phyloP scores from a whole-genome alignment of 352 stramenopile species.

The Phytophthora idaei region DNA sequence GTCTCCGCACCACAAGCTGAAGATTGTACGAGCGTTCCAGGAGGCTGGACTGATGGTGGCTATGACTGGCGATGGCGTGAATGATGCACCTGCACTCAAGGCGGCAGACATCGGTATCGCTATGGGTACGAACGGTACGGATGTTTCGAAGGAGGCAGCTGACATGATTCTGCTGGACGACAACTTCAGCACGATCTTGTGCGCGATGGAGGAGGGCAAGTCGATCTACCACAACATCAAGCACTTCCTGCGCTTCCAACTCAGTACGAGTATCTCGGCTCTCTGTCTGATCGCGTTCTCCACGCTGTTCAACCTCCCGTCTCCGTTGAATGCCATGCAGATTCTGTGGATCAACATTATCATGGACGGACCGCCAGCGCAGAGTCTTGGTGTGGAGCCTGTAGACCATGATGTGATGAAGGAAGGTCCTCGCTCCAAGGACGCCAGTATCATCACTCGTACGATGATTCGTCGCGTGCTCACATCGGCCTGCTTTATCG shows the following conservation, averaged over 20 bases:
- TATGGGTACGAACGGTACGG: constrained; percentile 97
- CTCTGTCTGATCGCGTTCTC: constrained; percentile 91
- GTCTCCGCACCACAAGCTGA: constrained; percentile 95
- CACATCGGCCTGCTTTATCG: constrained; percentile 76
- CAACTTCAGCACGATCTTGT: constrained; percentile 96
- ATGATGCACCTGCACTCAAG: constrained; percentile 98
- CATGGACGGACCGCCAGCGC: constrained; percentile 93
- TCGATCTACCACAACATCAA: constrained; percentile 97
- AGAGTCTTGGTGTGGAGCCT: constrained; percentile 88
- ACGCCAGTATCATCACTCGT: constrained; percentile 80
- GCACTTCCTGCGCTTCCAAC: constrained; percentile 97
- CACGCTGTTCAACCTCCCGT: constrained; percentile 69
- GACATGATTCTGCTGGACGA: constrained; percentile 97
- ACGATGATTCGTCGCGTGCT: constrained; percentile 74
- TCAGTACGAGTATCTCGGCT: constrained; percentile 97
- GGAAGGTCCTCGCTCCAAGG: constrained; percentile 80
- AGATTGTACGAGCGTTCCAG: constrained; percentile 95
- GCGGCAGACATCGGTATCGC: constrained; percentile 96
- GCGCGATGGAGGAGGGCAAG: constrained; percentile 94
- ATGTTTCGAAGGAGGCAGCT: constrained; percentile 98
- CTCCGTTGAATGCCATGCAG: constrained; percentile 96
- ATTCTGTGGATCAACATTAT: constrained; percentile 99
- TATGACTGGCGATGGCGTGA: constrained; percentile 99
- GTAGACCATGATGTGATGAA: constrained; percentile 87
- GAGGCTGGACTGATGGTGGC: constrained; percentile 87